These are phyloP conservation scores for Arabidopsis suecica DNA, from an alignment of 345 rosid genomes.

Conservation along the genomic window DNA sequence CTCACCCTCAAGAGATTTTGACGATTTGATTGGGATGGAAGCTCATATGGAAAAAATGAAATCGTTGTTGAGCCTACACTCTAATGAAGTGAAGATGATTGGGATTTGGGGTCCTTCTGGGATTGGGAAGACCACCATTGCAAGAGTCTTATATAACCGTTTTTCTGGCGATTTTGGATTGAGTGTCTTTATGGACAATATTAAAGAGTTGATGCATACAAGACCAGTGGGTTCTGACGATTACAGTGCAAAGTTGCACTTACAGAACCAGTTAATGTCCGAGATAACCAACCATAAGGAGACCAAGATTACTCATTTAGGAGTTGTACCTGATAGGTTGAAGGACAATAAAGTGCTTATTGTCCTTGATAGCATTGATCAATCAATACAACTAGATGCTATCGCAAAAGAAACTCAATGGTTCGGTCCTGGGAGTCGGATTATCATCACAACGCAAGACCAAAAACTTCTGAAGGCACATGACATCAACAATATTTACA, in stretches of 20 bases:
- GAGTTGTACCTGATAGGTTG: not conserved
- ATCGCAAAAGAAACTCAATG: not conserved
- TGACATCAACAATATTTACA: not conserved
- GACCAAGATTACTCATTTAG: not conserved
- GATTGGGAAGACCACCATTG: not conserved
- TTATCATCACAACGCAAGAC: not conserved
- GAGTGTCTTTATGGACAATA: not conserved
- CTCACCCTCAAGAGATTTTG: not conserved
- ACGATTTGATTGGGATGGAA: not conserved
- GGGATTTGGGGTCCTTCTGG: not conserved
- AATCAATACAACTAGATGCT: not conserved
- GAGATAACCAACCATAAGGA: not conserved
- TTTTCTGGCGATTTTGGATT: not conserved
- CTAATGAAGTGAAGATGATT: not conserved
- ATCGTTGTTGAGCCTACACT: not conserved
- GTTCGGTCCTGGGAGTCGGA: not conserved
- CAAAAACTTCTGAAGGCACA: not conserved
- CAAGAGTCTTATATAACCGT: not conserved
- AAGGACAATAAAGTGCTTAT: not conserved
- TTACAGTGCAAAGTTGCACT: not conserved
- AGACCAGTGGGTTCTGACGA: not conserved
- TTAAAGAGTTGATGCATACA: not conserved
- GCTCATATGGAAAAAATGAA: not conserved
- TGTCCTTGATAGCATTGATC: not conserved
- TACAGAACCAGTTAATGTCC: not conserved